Evolutionary conservation across 345 rosid genomes (phyloP).

Genomic region (Lepidium africanum): DNA sequence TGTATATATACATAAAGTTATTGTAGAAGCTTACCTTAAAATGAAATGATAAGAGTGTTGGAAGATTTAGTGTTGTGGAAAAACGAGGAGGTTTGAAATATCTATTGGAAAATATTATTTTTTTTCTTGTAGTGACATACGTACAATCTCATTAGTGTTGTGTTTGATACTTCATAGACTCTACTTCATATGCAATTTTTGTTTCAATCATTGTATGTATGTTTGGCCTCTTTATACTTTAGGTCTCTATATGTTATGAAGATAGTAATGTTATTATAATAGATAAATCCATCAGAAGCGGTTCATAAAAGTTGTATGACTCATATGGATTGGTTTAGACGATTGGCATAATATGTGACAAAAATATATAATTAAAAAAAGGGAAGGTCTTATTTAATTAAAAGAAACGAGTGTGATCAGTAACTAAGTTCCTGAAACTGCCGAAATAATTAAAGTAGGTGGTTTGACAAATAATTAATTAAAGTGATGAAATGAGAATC

Average conservation of each 20-base stretch:
- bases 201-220: too few species aligned
- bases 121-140: too few species aligned
- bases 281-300: slow-evolving; percentile 8
- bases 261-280: not conserved
- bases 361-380: not conserved
- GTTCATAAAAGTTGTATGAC: slow-evolving; percentile 3
- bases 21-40: too few species aligned
- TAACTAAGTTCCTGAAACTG: slow-evolving; percentile 10
- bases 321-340: slow-evolving; percentile 4
- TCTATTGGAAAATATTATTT: too few species aligned
- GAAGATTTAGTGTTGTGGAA: too few species aligned
- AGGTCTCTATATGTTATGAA: not conserved
- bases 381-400: not conserved
- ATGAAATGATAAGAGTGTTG: too few species aligned
- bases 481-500: slow-evolving; percentile 11
- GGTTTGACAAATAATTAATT: not conserved
- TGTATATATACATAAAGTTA: too few species aligned
- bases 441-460: not conserved
- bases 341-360: not conserved
- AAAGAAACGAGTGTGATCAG: not conserved
- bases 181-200: too few species aligned
- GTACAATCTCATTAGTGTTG: too few species aligned
- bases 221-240: too few species aligned
- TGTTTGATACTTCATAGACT: too few species aligned
- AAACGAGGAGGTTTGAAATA: too few species aligned